Conservation (phyloP, 345 rosid genomes). For the Citrus mangshanensis region DNA sequence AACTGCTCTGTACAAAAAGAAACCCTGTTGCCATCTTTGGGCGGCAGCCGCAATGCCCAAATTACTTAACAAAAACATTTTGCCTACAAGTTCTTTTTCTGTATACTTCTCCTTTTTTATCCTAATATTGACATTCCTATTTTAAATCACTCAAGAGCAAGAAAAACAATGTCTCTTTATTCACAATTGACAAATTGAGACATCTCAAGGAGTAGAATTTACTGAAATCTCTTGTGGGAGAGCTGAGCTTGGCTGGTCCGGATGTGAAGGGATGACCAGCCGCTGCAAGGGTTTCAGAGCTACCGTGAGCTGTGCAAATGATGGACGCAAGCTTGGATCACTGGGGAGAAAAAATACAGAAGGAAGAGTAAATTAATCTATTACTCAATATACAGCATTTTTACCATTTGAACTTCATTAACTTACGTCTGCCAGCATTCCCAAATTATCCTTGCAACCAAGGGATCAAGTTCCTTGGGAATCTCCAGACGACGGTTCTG, state of each 20-base stretch:
- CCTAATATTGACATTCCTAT: constrained; percentile 4
- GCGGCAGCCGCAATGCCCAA: constrained; percentile 7
- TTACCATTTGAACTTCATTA: neutral
- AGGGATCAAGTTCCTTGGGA: constrained; percentile 92
- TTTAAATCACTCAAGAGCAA: constrained; percentile 7
- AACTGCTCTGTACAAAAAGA: constrained; percentile 31
- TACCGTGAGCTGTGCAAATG: constrained; percentile 70
- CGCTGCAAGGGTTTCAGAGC: constrained; percentile 81
- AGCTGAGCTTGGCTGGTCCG: constrained; percentile 49
- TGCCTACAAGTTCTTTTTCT: neutral
- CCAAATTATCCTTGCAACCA: constrained; percentile 77
- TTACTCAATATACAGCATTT: neutral
- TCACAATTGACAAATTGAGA: constrained; percentile 34
- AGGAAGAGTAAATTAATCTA: neutral
- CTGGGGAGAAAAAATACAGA: constrained; percentile 29
- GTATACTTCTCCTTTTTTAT: neutral
- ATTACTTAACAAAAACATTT: constrained; percentile 9
- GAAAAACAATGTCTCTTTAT: constrained; percentile 24
- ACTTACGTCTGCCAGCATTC: constrained; percentile 99
- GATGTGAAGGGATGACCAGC: constrained; percentile 55
- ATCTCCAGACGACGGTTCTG: constrained; percentile 95
- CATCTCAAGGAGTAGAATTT: constrained; percentile 56
- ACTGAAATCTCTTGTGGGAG: constrained; percentile 51
- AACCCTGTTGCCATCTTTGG: constrained; percentile 12
- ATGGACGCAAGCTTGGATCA: constrained; percentile 88